Evolutionary conservation across 495 filamentous ascomycete species (phyloP).

Genomic region (Tuber umbilicatum): DNA sequence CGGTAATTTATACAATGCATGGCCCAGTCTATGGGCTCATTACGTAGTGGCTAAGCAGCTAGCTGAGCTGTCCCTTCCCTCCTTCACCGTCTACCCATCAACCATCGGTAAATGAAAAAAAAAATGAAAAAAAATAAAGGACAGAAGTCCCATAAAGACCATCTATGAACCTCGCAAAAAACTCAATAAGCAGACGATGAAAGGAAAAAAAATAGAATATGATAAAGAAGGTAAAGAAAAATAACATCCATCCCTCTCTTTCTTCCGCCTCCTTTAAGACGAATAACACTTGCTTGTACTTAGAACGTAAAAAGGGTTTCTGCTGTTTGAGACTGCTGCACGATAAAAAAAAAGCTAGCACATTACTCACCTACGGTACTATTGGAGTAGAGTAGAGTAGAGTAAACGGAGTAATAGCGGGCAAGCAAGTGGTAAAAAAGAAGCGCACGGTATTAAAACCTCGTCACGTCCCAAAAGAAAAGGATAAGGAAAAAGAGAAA

Average conservation of each 20-base stretch:
- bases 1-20: background rate
- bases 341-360: background rate
- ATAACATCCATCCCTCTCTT: background rate
- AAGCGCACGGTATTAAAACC: background rate
- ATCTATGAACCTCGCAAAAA: slow-evolving; percentile 5
- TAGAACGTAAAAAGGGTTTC: background rate
- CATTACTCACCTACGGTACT: background rate
- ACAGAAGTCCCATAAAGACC: background rate
- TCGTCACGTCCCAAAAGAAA: slow-evolving; percentile 14
- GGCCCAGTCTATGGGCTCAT: background rate
- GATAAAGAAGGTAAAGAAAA: background rate
- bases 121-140: background rate
- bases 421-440: background rate
- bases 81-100: background rate
- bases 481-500: slow-evolving; percentile 12
- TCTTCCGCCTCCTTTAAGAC: background rate
- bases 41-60: background rate
- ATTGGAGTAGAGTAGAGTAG: background rate
- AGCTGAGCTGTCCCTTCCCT: background rate
- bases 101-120: background rate
- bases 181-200: background rate
- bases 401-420: background rate
- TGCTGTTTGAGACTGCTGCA: background rate
- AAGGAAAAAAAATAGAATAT: background rate
- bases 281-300: background rate